These are phyloP conservation scores for Magnaporthales sp. DNA, from an alignment of 2,329 filamentous ascomycete species.

Conservation along the genomic window DNA sequence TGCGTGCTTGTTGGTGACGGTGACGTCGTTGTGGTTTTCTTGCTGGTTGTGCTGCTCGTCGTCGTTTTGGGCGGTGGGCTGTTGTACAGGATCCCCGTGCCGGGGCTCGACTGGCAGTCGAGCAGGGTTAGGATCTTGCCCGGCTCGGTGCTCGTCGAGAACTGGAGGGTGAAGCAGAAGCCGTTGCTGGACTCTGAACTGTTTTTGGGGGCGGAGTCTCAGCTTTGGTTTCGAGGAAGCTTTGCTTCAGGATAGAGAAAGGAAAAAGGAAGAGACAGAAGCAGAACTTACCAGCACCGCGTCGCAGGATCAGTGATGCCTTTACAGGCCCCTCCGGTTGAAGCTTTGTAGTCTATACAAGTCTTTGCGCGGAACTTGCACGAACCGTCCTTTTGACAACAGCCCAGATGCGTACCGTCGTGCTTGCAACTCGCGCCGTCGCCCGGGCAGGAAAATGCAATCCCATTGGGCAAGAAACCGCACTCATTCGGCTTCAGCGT, in stretches of 20 bases:
- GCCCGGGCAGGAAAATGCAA: not conserved
- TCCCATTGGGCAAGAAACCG: not conserved
- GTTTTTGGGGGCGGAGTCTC: not conserved
- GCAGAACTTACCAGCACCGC: not conserved
- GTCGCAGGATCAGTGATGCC: not conserved
- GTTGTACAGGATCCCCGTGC: not conserved
- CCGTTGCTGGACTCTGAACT: not conserved
- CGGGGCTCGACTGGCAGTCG: not conserved
- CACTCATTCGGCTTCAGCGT: not conserved
- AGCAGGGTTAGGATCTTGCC: not conserved
- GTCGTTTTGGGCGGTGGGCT: not conserved
- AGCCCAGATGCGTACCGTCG: not conserved
- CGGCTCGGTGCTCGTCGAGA: not conserved
- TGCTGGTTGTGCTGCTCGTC: not conserved
- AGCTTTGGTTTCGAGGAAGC: not conserved
- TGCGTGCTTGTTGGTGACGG: not conserved
- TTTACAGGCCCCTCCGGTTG: not conserved
- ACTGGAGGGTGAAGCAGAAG: not conserved
- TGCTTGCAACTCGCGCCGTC: not conserved
- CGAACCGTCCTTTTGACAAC: not conserved
- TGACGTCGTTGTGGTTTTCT: not conserved
- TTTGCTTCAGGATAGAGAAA: not conserved
- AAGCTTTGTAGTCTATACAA: not conserved
- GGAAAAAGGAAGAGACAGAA: not conserved
- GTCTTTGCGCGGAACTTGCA: constrained; percentile 1